phyloP scores from a whole-genome alignment of 2,329 filamentous ascomycete genomes.

The Cladosporium oxysporum region DNA sequence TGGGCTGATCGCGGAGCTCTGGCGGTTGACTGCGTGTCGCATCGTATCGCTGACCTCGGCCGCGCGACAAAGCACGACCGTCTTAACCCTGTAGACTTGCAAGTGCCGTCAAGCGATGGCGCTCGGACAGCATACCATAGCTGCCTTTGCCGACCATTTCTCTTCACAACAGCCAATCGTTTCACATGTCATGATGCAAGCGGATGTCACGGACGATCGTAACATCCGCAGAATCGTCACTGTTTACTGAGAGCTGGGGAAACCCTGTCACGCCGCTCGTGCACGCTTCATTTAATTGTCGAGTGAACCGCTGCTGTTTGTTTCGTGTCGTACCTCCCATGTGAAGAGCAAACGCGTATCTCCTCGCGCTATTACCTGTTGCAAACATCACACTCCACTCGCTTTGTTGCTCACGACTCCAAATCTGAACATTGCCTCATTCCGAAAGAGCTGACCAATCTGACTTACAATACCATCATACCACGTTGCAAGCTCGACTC shows the following conservation, averaged over 20 bases:
- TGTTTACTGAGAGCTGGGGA: constrained; percentile 7
- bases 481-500: background rate
- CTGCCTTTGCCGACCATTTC: background rate
- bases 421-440: background rate
- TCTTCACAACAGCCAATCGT: background rate
- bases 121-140: constrained; percentile 11
- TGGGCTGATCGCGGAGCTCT: constrained; percentile 9
- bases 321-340: background rate
- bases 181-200: background rate
- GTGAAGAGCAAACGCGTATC: background rate
- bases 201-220: background rate
- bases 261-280: background rate
- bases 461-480: background rate
- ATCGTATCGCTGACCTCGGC: background rate
- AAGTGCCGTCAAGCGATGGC: constrained; percentile 6
- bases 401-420: background rate
- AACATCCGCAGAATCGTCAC: constrained; percentile 4
- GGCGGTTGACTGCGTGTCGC: background rate
- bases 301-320: background rate
- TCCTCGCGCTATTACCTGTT: background rate
- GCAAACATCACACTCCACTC: background rate
- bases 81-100: background rate
- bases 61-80: background rate
- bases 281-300: background rate
- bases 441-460: background rate